A percentile compares a stretch with the other conserved stretches of the same genome.
Evolutionary conservation across 495 filamentous ascomycete species (phyloP).

Genomic region (Aspergillus homomorphus): DNA sequence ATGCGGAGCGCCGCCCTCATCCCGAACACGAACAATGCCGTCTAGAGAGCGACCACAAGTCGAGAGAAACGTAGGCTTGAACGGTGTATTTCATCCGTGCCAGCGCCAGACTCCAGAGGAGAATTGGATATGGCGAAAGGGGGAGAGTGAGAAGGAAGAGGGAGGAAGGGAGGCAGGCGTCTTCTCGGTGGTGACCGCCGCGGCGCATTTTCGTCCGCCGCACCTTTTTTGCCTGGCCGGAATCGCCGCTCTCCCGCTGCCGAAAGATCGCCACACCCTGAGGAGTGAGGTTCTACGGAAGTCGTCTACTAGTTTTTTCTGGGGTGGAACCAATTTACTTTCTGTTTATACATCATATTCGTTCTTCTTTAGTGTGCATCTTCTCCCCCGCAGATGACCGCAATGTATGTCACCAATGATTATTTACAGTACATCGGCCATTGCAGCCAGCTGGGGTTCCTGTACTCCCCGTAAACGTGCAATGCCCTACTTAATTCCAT

Average conservation of each 20-base stretch:
- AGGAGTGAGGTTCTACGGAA: not conserved
- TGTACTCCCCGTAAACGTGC: not conserved
- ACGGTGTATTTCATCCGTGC: slow-evolving; percentile 12
- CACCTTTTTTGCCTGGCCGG: not conserved
- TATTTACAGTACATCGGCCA: not conserved
- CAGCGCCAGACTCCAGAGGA: slow-evolving; percentile 1
- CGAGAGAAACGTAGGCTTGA: slow-evolving; percentile 3
- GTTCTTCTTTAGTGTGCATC: not conserved
- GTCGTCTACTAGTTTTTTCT: not conserved
- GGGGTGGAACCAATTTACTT: not conserved
- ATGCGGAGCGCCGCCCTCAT: slow-evolving; percentile 41
- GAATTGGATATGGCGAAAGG: not conserved
- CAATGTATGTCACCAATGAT: not conserved
- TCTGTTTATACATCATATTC: not conserved
- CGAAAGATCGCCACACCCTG: not conserved
- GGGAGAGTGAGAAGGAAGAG: not conserved
- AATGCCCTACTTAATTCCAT: not conserved
- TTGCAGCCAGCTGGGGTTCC: not conserved
- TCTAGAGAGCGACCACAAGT: slow-evolving; percentile 17
- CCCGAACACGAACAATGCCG: slow-evolving; percentile 27
- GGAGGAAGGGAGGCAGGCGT: not conserved
- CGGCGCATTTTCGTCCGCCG: slow-evolving; percentile 4
- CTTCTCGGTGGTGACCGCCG: not conserved
- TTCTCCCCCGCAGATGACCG: not conserved
- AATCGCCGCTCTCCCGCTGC: not conserved